Percentiles rank a stretch among this genome's conserved stretches.
Conservation (phyloP, 306 rosid species). For the Malus orientalis region DNA sequence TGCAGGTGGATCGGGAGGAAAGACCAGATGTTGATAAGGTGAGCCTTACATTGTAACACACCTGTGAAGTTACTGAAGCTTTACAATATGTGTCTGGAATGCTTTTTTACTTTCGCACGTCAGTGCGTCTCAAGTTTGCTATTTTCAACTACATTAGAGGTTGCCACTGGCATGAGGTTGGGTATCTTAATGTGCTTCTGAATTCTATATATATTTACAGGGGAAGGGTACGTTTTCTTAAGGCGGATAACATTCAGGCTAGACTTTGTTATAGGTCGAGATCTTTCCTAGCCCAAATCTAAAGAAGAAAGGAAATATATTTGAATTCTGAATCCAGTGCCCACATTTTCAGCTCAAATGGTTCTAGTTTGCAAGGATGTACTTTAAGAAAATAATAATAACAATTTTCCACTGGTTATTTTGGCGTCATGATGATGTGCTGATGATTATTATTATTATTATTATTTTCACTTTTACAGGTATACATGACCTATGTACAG, state of each 20-base stretch:
- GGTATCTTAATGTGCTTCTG: background rate
- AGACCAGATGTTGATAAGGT: slow-evolving; percentile 99
- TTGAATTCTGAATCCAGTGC: background rate
- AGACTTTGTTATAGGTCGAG: background rate
- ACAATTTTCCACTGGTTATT: background rate
- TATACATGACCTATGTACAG: slow-evolving; percentile 95
- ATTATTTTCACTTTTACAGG: slow-evolving; percentile 30
- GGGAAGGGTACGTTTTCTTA: background rate
- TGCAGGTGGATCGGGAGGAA: slow-evolving; percentile 93
- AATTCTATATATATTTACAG: background rate
- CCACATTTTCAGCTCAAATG: background rate
- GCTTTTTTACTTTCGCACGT: background rate
- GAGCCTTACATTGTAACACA: background rate
- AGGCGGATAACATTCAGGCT: background rate
- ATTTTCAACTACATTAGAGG: background rate
- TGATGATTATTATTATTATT: background rate
- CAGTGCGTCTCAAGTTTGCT: background rate
- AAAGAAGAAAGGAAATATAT: background rate
- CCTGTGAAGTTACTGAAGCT: background rate
- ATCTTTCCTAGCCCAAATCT: background rate
- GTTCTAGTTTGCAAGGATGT: background rate
- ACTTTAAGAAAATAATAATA: background rate
- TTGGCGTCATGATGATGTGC: slow-evolving; percentile 13
- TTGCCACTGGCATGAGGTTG: background rate
- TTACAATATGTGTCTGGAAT: background rate